Evolutionary conservation across 1,284 basidiomycete genomes (phyloP).

Genomic region (Exobasidium cylindrosporum): DNA sequence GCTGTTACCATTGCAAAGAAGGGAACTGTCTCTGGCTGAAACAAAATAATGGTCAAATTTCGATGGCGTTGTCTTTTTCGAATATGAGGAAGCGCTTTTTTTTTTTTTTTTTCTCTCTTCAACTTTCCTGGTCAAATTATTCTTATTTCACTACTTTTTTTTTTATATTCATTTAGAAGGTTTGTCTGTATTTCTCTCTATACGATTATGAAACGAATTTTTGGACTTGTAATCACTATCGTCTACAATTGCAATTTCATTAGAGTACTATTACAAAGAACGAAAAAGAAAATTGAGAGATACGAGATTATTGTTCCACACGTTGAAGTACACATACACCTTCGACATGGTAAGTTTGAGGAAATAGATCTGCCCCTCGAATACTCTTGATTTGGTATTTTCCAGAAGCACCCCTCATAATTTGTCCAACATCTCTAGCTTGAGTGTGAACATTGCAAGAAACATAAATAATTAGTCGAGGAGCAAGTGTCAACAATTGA

Average conservation of each 20-base stretch:
- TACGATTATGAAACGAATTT: no score
- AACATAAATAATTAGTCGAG: slow-evolving; percentile 50
- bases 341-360: slow-evolving; percentile 54
- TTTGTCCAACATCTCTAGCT: slow-evolving; percentile 56
- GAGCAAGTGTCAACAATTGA: slow-evolving; percentile 47
- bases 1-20: slow-evolving; percentile 30
- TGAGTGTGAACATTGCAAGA: slow-evolving; percentile 72
- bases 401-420: slow-evolving; percentile 21
- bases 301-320: no score
- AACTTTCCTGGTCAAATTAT: no score
- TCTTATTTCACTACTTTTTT: background rate
- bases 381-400: slow-evolving; percentile 46
- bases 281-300: no score
- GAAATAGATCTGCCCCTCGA: slow-evolving; percentile 53
- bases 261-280: no score
- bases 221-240: no score
- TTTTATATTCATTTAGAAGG: background rate
- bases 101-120: slow-evolving; percentile 1
- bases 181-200: background rate
- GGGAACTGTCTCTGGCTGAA: background rate
- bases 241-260: no score
- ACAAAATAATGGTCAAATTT: background rate
- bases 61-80: slow-evolving; percentile 1
- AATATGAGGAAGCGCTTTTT: no score
- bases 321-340: slow-evolving; percentile 43